Evolutionary conservation across 179 eudicot genomes (phyloP).

Genomic region (Actinidia arguta): DNA sequence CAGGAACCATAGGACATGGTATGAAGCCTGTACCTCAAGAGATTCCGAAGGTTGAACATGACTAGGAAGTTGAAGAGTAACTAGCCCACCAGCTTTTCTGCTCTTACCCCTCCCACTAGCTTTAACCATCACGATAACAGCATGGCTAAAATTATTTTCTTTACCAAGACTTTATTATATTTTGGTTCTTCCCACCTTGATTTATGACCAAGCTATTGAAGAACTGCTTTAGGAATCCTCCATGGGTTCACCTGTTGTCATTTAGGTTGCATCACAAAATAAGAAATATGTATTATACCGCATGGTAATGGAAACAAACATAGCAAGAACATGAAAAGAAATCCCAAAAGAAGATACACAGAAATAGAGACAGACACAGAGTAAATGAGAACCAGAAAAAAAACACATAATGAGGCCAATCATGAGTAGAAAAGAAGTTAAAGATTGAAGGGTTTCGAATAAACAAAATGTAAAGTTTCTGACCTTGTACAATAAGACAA

Average conservation of each 20-base stretch:
- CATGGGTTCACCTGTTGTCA: slow-evolving; percentile 75
- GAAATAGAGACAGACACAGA: no score
- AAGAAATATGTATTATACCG: no score
- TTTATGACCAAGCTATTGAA: slow-evolving; percentile 92
- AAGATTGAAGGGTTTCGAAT: no score
- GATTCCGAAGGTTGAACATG: slow-evolving; percentile 57
- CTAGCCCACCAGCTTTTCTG: slow-evolving; percentile 86
- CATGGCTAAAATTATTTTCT: slow-evolving; percentile 57
- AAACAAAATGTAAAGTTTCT: no score
- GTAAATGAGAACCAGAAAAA: no score
- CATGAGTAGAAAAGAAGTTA: no score
- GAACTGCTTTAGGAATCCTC: slow-evolving; percentile 91
- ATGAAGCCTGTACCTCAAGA: slow-evolving; percentile 66
- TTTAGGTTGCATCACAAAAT: no score
- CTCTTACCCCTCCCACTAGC: slow-evolving; percentile 97
- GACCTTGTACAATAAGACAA: no score
- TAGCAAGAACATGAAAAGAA: no score
- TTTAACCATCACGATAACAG: slow-evolving; percentile 83
- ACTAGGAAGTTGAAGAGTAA: slow-evolving; percentile 79
- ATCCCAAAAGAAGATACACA: no score
- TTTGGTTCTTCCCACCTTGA: slow-evolving; percentile 97
- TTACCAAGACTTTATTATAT: slow-evolving; percentile 67
- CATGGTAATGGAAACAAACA: no score
- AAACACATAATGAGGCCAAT: no score
- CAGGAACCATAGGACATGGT: not conserved